Evolutionary conservation across 2,329 filamentous ascomycete species (phyloP).

Genomic region (Cladobotryum protrusum): DNA sequence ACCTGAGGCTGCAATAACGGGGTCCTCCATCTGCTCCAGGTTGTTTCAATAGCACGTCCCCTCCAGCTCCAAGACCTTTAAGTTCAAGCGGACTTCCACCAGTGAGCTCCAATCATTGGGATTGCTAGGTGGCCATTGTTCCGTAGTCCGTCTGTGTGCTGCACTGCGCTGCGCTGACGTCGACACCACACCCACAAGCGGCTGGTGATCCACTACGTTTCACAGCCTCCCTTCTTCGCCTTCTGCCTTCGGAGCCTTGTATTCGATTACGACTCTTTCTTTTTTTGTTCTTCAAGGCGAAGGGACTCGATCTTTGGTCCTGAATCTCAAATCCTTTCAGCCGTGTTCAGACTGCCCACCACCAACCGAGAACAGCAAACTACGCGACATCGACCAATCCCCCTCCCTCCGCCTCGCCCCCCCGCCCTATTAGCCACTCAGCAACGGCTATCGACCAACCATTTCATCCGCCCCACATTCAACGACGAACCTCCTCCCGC

Average conservation of each 20-base stretch:
- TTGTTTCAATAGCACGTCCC: too few relatives aligned
- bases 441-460: background rate
- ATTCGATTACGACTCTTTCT: conserved; percentile 12
- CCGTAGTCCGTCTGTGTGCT: too few relatives aligned
- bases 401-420: background rate
- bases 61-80: too few relatives aligned
- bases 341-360: too few relatives aligned
- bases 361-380: too few relatives aligned
- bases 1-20: background rate
- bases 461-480: conserved; percentile 2
- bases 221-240: conserved; percentile 22
- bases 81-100: too few relatives aligned
- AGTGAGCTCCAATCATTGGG: too few relatives aligned
- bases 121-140: too few relatives aligned
- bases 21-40: too few relatives aligned
- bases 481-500: conserved; percentile 9
- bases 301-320: background rate
- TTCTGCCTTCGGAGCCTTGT: conserved; percentile 15
- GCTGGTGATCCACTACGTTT: conserved; percentile 26
- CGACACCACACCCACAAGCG: conserved; percentile 19
- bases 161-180: too few relatives aligned
- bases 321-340: background rate
- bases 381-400: too few relatives aligned
- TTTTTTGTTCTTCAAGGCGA: background rate
- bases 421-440: background rate